These are phyloP conservation scores for Populus tomentosa DNA, from an alignment of 441 rosid genomes.

Conservation along the genomic window DNA sequence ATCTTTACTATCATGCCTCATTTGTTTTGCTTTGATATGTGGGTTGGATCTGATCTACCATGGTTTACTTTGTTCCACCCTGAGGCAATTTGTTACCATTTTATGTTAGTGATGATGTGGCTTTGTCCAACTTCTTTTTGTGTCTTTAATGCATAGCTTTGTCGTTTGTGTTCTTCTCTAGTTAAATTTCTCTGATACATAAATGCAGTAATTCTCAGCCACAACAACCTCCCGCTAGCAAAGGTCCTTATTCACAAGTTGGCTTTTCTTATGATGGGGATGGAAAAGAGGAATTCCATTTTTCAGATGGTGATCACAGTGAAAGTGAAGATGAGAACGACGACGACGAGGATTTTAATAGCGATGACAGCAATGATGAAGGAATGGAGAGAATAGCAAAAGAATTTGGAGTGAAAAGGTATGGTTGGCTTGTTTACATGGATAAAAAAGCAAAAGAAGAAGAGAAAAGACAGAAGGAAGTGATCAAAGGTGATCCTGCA, in stretches of 20 bases:
- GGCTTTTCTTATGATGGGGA: slow-evolving; percentile 79
- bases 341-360: slow-evolving; percentile 82
- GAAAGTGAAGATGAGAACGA: slow-evolving; percentile 64
- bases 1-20: not conserved
- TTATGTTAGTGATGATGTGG: not conserved
- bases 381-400: slow-evolving; percentile 85
- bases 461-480: slow-evolving; percentile 88
- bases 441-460: slow-evolving; percentile 94
- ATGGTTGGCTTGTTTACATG: slow-evolving; percentile 96
- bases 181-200: not conserved
- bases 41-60: not conserved
- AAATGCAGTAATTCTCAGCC: slow-evolving; percentile 45
- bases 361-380: slow-evolving; percentile 94
- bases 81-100: not conserved
- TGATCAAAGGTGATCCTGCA: slow-evolving; percentile 97
- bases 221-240: slow-evolving; percentile 45
- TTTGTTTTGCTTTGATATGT: not conserved
- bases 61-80: not conserved
- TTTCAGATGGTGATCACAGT: slow-evolving; percentile 54
- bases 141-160: not conserved
- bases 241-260: slow-evolving; percentile 89
- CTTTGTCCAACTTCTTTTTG: too few species aligned
- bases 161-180: not conserved
- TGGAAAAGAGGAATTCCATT: slow-evolving; percentile 52
- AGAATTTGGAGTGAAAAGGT: slow-evolving; percentile 88